Conservation (phyloP, 331 rosid species). For the Phaseolus coccineus region DNA sequence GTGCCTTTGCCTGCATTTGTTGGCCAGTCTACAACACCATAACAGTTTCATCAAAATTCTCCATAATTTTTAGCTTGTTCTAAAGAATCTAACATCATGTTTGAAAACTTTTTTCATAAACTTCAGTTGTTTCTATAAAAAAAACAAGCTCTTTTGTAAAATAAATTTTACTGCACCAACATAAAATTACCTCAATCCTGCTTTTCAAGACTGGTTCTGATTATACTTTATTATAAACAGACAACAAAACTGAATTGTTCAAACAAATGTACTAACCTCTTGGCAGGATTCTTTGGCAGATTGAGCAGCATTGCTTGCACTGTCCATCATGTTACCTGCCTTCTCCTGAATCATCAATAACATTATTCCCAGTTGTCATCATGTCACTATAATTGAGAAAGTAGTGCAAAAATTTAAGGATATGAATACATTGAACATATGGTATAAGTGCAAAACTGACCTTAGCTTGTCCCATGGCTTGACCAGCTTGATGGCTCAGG, state of each 20-base stretch:
- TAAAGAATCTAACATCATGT: background rate
- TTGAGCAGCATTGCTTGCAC: slow-evolving; percentile 54
- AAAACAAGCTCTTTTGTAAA: too few relatives aligned
- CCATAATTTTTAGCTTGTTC: background rate
- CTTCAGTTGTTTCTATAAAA: too few relatives aligned
- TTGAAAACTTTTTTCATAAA: too few relatives aligned
- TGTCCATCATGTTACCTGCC: slow-evolving; percentile 50
- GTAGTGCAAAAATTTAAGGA: background rate
- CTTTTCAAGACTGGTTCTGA: too few relatives aligned
- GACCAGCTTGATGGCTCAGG: slow-evolving; percentile 43
- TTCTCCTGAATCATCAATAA: slow-evolving; percentile 47
- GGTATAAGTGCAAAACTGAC: slow-evolving; percentile 23
- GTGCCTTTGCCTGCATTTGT: slow-evolving; percentile 39
- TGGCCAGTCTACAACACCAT: slow-evolving; percentile 40
- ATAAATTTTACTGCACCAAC: too few relatives aligned
- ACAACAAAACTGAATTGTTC: background rate
- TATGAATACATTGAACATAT: background rate
- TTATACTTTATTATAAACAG: too few relatives aligned
- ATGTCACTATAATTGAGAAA: background rate
- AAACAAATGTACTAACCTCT: slow-evolving; percentile 45
- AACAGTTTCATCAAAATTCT: background rate
- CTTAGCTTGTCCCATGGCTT: slow-evolving; percentile 45
- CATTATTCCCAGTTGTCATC: background rate
- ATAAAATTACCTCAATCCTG: too few relatives aligned
- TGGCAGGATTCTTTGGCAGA: slow-evolving; percentile 60